These are phyloP conservation scores for Sporothrix phasma DNA, from an alignment of 2,329 filamentous ascomycete genomes.

Conservation along the genomic window DNA sequence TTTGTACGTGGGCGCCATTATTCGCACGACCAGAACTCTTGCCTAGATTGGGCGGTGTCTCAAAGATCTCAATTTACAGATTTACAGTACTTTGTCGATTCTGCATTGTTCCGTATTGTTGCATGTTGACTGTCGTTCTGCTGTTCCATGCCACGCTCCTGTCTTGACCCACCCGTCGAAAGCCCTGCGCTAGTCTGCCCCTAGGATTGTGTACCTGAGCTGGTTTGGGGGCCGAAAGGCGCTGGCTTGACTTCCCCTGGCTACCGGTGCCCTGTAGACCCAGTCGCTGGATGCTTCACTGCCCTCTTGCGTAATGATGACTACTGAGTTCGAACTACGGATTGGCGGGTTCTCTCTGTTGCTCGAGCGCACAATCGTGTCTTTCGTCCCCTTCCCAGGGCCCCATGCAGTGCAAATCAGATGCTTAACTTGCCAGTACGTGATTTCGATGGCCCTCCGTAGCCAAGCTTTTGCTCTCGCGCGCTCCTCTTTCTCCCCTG, in stretches of 20 bases:
- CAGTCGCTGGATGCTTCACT: not conserved
- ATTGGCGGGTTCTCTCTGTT: not conserved
- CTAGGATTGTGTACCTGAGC: not conserved
- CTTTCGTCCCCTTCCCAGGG: not conserved
- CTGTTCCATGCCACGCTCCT: not conserved
- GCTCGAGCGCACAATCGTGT: not conserved
- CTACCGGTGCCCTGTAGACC: not conserved
- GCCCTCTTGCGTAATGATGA: not conserved
- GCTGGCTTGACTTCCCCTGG: not conserved
- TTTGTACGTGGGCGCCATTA: no score
- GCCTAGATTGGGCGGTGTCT: not conserved
- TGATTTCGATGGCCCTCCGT: not conserved
- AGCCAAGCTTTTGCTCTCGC: not conserved
- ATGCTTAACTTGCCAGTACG: not conserved
- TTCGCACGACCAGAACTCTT: no score
- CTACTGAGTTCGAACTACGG: no score
- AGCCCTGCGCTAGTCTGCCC: not conserved
- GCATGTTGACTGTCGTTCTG: not conserved
- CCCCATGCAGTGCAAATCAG: not conserved
- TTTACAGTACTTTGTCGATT: no score
- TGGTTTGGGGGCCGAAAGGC: not conserved
- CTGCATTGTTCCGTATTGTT: not conserved
- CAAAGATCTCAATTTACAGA: not conserved
- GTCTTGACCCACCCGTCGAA: not conserved
- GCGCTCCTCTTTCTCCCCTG: not conserved